Conservation (phyloP, 371 early-diverging fungal genomes). For the Mortierella sp. region DNA sequence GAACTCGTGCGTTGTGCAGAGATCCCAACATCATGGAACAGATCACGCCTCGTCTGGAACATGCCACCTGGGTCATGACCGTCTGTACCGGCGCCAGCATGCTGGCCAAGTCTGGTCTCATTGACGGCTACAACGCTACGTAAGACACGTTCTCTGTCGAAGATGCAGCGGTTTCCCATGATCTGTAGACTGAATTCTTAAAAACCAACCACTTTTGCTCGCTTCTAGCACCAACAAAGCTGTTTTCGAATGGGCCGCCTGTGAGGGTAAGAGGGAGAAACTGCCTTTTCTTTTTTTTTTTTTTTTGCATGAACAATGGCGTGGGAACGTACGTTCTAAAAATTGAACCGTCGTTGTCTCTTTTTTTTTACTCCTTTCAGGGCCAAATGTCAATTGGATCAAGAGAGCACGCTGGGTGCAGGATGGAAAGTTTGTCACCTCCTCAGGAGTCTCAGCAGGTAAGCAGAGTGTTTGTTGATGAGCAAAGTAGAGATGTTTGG, state of each 20-base stretch:
- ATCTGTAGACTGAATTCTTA: background rate
- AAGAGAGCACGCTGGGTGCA: slow-evolving; percentile 62
- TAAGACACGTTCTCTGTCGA: background rate
- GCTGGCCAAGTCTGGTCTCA: slow-evolving; percentile 57
- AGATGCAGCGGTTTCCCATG: too few relatives aligned
- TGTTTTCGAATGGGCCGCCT: slow-evolving; percentile 32
- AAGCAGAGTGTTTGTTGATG: too few relatives aligned
- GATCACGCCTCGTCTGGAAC: slow-evolving; percentile 24
- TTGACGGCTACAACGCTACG: slow-evolving; percentile 57
- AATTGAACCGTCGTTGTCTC: background rate
- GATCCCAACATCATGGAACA: slow-evolving; percentile 1
- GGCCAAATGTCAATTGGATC: slow-evolving; percentile 49
- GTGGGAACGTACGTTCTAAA: slow-evolving; percentile 1
- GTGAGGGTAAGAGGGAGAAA: slow-evolving; percentile 17
- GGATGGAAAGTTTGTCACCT: slow-evolving; percentile 59
- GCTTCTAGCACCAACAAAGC: slow-evolving; percentile 57
- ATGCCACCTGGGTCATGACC: slow-evolving; percentile 41
- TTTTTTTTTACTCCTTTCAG: slow-evolving; percentile 1
- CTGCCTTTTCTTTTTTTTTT: background rate
- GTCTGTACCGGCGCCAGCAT: slow-evolving; percentile 62
- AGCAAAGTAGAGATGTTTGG: too few relatives aligned
- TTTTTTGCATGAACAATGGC: background rate
- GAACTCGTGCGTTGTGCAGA: slow-evolving; percentile 6
- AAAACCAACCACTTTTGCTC: background rate
- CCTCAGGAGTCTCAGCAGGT: slow-evolving; percentile 58